Evolutionary conservation across 345 rosid genomes (phyloP).

Genomic region (Nephelium lappaceum): DNA sequence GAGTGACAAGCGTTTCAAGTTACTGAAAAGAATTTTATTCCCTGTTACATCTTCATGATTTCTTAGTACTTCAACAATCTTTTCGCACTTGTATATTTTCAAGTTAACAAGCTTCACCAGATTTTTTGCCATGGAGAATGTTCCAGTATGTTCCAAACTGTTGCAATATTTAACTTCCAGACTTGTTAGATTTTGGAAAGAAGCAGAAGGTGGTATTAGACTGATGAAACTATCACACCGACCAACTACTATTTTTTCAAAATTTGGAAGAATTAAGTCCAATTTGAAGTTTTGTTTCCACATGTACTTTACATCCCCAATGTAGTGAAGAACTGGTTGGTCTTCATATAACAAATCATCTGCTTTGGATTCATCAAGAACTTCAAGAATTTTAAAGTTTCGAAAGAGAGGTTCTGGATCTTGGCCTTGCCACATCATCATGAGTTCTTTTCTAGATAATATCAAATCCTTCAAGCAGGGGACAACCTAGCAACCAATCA

Average conservation of each 20-base stretch:
- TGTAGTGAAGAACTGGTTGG: too few relatives aligned
- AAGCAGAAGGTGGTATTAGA: neutral
- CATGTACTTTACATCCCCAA: neutral
- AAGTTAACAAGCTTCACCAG: neutral
- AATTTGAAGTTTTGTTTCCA: neutral
- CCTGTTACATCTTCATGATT: neutral
- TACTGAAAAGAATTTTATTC: neutral
- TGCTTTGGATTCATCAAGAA: neutral
- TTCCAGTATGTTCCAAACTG: neutral
- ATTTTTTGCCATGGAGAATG: neutral
- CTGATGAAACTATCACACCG: neutral
- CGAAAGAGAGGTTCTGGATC: neutral
- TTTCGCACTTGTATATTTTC: neutral
- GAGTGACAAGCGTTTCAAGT: neutral
- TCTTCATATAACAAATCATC: too few relatives aligned
- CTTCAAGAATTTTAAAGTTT: neutral
- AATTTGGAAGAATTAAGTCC: neutral
- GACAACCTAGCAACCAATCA: conserved; percentile 14
- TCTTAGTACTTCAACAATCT: neutral
- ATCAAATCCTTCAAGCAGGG: neutral
- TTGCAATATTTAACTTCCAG: neutral
- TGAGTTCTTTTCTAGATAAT: neutral
- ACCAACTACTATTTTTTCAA: neutral
- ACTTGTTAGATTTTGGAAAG: neutral
- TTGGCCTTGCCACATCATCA: neutral